phyloP scores from a whole-genome alignment of 805 yeast species.

The Sugiyamaella americana region DNA sequence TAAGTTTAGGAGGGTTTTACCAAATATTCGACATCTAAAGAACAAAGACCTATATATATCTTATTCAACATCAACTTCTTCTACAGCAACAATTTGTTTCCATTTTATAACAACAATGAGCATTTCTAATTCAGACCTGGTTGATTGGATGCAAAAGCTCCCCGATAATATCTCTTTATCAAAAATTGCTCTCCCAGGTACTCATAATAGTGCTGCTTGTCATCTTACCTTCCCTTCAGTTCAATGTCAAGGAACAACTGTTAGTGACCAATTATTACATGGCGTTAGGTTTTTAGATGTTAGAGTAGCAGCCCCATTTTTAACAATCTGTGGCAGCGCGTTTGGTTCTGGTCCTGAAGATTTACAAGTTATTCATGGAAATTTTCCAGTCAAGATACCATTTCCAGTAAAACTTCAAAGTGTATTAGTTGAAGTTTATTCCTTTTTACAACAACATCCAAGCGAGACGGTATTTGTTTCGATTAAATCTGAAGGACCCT shows the following conservation, averaged over 20 bases:
- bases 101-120: conserved; percentile 5
- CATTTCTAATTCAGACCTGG: background rate
- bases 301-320: conserved; percentile 33
- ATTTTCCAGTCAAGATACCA: conserved; percentile 63
- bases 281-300: conserved; percentile 75
- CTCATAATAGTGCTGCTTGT: conserved; percentile 73
- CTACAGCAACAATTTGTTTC: too few relatives aligned
- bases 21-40: too few relatives aligned
- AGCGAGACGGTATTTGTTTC: conserved; percentile 63
- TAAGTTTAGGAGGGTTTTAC: too few relatives aligned
- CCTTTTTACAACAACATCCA: conserved; percentile 45
- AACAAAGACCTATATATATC: too few relatives aligned
- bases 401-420: conserved; percentile 48
- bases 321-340: background rate
- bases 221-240: conserved; percentile 68
- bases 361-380: conserved; percentile 66
- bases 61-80: too few relatives aligned
- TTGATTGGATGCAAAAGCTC: conserved; percentile 49
- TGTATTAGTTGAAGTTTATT: conserved; percentile 51
- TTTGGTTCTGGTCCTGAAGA: conserved; percentile 1
- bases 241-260: conserved; percentile 63
- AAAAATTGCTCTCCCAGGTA: conserved; percentile 66
- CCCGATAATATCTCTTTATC: conserved; percentile 47
- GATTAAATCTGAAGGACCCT: conserved; percentile 59
- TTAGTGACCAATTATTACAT: conserved; percentile 56